Evolutionary conservation across 805 yeast species (phyloP).

Genomic region (Candida ficus): DNA sequence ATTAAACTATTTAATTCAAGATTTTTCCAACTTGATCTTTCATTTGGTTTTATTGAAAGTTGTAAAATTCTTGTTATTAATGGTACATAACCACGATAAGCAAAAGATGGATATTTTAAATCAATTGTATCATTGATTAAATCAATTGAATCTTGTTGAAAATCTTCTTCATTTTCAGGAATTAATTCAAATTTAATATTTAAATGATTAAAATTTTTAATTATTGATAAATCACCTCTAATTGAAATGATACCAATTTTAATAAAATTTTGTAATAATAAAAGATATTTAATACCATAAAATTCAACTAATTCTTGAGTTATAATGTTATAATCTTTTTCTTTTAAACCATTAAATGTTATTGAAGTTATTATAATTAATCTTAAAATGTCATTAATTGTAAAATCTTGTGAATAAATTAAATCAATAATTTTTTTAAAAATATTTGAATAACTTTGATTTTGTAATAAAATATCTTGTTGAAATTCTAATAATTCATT

Average conservation of each 20-base stretch:
- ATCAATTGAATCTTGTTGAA: constrained; percentile 2
- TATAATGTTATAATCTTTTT: constrained; percentile 52
- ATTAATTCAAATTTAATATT: constrained; percentile 42
- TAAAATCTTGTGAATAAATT: constrained; percentile 36
- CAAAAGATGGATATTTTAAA: constrained; percentile 50
- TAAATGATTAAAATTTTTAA: constrained; percentile 30
- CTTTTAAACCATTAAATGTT: constrained; percentile 63
- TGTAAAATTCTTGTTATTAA: constrained; percentile 65
- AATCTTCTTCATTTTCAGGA: constrained; percentile 29
- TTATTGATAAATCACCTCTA: constrained; percentile 28
- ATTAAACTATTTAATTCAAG: constrained; percentile 31
- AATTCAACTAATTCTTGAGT: constrained; percentile 52
- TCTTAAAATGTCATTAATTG: constrained; percentile 42
- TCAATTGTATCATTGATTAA: constrained; percentile 12
- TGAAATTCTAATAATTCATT: constrained; percentile 44
- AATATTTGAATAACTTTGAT: constrained; percentile 34
- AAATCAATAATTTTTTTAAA: constrained; percentile 41
- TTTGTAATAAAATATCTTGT: constrained; percentile 62
- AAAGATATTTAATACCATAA: constrained; percentile 55
- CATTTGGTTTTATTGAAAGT: constrained; percentile 38
- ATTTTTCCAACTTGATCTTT: constrained; percentile 36
- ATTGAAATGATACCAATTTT: constrained; percentile 38
- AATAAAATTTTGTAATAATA: constrained; percentile 43
- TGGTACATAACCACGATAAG: constrained; percentile 83
- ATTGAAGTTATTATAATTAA: constrained; percentile 54